Evolutionary conservation across 148 eudicot species (phyloP).

Genomic region (Hydrangea macrophylla): DNA sequence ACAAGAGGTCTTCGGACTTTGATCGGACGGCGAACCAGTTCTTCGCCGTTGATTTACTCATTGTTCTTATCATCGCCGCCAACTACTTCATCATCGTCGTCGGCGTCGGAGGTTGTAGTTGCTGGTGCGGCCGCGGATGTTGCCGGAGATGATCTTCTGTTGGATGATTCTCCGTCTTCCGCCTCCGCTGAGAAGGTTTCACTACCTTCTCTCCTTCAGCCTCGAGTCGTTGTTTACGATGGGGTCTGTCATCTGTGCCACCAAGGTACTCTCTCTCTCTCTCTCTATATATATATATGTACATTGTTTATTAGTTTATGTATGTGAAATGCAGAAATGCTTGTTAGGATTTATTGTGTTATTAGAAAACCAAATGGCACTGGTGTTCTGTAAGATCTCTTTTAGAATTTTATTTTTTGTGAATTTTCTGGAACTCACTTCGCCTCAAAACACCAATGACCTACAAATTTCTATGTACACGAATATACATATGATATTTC

Average conservation of each 20-base stretch:
- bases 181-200: slow-evolving; percentile 19
- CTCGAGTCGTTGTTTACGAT: slow-evolving; percentile 77
- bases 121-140: slow-evolving; percentile 19
- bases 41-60: slow-evolving; percentile 1
- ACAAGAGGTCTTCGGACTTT: neutral
- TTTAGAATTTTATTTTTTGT: neutral
- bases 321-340: too few species aligned
- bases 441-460: neutral
- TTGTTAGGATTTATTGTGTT: neutral
- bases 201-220: slow-evolving; percentile 49
- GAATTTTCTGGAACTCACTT: neutral
- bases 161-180: neutral
- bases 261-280: slow-evolving; percentile 32
- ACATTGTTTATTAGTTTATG: too few species aligned
- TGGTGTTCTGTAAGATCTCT: neutral
- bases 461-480: neutral
- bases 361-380: neutral
- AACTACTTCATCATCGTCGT: neutral
- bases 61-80: slow-evolving; percentile 8
- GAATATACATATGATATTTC: neutral
- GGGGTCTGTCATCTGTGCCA: slow-evolving; percentile 97
- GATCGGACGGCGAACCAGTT: neutral
- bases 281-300: neutral
- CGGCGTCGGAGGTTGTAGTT: slow-evolving; percentile 5
- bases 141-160: slow-evolving; percentile 19